These are phyloP conservation scores for Yamadazyma sp. DNA, from an alignment of 1,139 yeast species.

Conservation along the genomic window DNA sequence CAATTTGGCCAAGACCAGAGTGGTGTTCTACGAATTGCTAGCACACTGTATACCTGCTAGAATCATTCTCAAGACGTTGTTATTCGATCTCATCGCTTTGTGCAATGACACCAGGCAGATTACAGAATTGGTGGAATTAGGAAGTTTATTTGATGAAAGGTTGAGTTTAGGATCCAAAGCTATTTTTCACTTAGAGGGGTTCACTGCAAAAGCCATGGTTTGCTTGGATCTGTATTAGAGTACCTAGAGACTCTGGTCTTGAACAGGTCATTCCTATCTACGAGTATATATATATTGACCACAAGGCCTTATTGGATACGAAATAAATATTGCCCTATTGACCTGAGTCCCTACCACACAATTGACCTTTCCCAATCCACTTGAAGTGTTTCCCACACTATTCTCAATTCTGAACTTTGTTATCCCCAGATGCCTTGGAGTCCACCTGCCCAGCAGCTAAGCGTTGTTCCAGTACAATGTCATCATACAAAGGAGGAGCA, in stretches of 20 bases:
- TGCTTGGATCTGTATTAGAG: slow-evolving; percentile 26
- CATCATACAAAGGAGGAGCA: slow-evolving; percentile 17
- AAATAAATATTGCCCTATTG: no score
- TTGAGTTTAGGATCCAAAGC: slow-evolving; percentile 83
- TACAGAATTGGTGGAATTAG: slow-evolving; percentile 60
- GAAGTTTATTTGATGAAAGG: slow-evolving; percentile 83
- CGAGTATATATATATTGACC: neutral
- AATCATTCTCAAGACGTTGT: slow-evolving; percentile 66
- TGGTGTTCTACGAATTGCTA: slow-evolving; percentile 76
- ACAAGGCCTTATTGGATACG: no score
- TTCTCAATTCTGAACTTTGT: slow-evolving; percentile 30
- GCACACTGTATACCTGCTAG: slow-evolving; percentile 94
- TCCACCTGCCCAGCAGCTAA: slow-evolving; percentile 7
- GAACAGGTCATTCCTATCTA: no score
- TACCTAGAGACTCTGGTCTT: no score
- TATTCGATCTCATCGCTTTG: slow-evolving; percentile 52
- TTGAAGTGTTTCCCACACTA: neutral
- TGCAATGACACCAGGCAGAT: slow-evolving; percentile 36
- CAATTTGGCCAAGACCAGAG: slow-evolving; percentile 69
- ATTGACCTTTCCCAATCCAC: no score
- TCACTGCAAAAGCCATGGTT: slow-evolving; percentile 84
- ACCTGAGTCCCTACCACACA: no score
- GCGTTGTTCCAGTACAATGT: slow-evolving; percentile 11
- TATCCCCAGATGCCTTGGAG: slow-evolving; percentile 28
- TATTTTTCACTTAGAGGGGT: slow-evolving; percentile 93